phyloP scores from a whole-genome alignment of 208 protist species.

The Leishmania aethiopica region DNA sequence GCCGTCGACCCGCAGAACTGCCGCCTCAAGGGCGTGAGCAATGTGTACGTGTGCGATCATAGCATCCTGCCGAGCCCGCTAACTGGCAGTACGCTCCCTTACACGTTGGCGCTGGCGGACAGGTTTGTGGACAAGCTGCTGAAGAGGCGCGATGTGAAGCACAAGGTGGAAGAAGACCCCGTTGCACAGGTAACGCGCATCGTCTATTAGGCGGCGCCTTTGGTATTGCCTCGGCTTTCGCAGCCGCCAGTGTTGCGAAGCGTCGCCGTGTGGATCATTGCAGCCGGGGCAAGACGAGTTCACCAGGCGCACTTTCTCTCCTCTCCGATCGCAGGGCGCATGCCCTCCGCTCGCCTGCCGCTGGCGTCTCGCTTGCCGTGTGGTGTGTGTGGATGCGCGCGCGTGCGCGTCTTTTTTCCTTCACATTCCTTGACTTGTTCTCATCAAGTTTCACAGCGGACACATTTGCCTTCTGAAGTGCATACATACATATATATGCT shows the following conservation, averaged over 20 bases:
- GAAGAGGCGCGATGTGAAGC: conserved; percentile 40
- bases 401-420: background rate
- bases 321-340: background rate
- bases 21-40: conserved; percentile 53
- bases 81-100: conserved; percentile 59
- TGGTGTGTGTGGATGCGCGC: background rate
- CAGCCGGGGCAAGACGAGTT: background rate
- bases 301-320: background rate
- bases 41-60: conserved; percentile 80
- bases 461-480: no score
- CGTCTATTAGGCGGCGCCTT: conserved; percentile 48
- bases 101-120: conserved; percentile 70
- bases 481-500: no score
- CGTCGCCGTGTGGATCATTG: background rate
- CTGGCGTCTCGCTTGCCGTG: background rate
- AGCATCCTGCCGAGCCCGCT: conserved; percentile 65
- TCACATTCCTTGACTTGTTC: background rate
- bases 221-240: background rate
- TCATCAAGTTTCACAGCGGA: background rate
- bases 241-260: background rate
- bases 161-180: conserved; percentile 42
- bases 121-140: conserved; percentile 67
- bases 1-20: conserved; percentile 61
- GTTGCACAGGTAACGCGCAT: conserved; percentile 46
- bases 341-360: background rate